Evolutionary conservation across 768 basidiomycete genomes (phyloP).

Genomic region (Trametes meyenii): DNA sequence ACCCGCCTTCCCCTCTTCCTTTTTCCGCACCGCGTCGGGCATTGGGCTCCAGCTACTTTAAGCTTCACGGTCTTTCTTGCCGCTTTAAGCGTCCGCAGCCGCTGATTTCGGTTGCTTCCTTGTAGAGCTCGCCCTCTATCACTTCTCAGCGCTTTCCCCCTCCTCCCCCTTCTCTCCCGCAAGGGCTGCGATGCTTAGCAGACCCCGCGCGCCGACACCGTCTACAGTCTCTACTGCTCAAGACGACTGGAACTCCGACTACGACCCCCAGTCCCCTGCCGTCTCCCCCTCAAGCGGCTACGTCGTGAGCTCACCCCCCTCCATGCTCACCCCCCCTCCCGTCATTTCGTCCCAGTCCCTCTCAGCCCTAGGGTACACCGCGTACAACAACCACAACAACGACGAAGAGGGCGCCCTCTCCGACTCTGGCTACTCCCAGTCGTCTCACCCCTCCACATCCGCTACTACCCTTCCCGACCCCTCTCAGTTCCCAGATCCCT

Average conservation of each 20-base stretch:
- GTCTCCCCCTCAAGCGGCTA: slow-evolving; percentile 34
- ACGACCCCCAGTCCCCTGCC: slow-evolving; percentile 27
- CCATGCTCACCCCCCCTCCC: slow-evolving; percentile 29
- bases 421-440: slow-evolving; percentile 37
- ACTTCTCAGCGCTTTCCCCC: slow-evolving; percentile 36
- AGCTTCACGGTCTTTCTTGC: slow-evolving; percentile 21
- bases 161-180: slow-evolving; percentile 39
- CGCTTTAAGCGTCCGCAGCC: slow-evolving; percentile 1
- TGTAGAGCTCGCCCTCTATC: slow-evolving; percentile 30
- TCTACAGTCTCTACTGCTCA: slow-evolving; percentile 30
- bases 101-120: slow-evolving; percentile 25
- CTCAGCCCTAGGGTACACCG: slow-evolving; percentile 35
- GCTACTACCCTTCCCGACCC: slow-evolving; percentile 61
- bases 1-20: slow-evolving; percentile 12
- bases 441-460: slow-evolving; percentile 46
- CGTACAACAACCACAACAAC: slow-evolving; percentile 38
- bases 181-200: slow-evolving; percentile 32
- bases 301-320: slow-evolving; percentile 34
- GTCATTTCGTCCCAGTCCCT: slow-evolving; percentile 34
- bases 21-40: slow-evolving; percentile 6
- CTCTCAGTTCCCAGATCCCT: slow-evolving; percentile 71
- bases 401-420: slow-evolving; percentile 44
- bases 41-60: too few relatives aligned
- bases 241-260: slow-evolving; percentile 31
- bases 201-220: slow-evolving; percentile 46